phyloP scores from a whole-genome alignment of 441 rosid species.

The Flueggea neowawraea region DNA sequence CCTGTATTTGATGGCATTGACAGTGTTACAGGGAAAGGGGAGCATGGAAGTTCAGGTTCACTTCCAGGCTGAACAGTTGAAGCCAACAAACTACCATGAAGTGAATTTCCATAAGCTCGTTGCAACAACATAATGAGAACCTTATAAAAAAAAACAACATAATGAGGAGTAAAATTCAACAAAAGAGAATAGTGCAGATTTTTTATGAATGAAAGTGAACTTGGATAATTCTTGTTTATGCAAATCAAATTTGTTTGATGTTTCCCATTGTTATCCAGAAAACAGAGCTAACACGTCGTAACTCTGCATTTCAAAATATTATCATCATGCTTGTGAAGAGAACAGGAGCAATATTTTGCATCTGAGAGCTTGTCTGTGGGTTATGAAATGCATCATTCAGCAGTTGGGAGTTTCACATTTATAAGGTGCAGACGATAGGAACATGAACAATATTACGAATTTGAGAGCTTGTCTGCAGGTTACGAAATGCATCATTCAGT shows the following conservation, averaged over 20 bases:
- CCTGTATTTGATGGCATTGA: slow-evolving; percentile 60
- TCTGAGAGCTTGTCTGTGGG: slow-evolving; percentile 61
- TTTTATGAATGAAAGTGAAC: background rate
- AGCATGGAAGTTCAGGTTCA: slow-evolving; percentile 81
- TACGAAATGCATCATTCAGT: slow-evolving; percentile 54
- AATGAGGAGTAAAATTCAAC: slow-evolving; percentile 13
- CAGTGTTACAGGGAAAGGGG: slow-evolving; percentile 74
- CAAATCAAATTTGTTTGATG: background rate
- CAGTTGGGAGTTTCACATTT: slow-evolving; percentile 58
- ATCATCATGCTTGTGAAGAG: slow-evolving; percentile 86
- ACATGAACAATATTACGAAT: slow-evolving; percentile 63
- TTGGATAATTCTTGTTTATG: background rate
- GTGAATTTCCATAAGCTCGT: slow-evolving; percentile 71
- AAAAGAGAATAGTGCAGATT: background rate
- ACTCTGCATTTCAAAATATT: slow-evolving; percentile 7
- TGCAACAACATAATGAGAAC: slow-evolving; percentile 22
- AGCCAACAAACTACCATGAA: slow-evolving; percentile 69
- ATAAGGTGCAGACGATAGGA: too few relatives aligned
- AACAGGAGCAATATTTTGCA: slow-evolving; percentile 64
- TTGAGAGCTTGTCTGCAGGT: slow-evolving; percentile 63
- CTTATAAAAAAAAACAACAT: too few relatives aligned
- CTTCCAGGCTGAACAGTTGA: slow-evolving; percentile 68
- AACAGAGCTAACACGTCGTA: background rate
- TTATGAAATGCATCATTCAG: slow-evolving; percentile 56
- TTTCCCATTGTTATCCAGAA: background rate